phyloP scores from a whole-genome alignment of 2,329 filamentous ascomycete species.

The Hirsutella rhossiliensis region DNA sequence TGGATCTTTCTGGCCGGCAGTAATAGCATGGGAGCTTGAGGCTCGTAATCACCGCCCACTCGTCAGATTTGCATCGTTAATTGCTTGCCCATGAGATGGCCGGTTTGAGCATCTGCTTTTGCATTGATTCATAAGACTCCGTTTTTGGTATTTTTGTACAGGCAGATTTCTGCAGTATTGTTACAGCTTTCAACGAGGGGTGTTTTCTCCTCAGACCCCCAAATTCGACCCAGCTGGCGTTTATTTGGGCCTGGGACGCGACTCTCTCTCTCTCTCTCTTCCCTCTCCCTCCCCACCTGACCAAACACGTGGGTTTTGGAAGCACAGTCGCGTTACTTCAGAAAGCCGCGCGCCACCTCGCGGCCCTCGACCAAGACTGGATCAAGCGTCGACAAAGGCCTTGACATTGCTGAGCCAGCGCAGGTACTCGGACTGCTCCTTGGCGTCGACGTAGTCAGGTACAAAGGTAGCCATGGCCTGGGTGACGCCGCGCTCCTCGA shows the following conservation, averaged over 20 bases:
- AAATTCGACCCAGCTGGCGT: background rate
- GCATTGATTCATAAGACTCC: too few species aligned
- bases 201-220: background rate
- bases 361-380: background rate
- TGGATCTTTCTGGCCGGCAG: too few species aligned
- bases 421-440: constrained; percentile 97
- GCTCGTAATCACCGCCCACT: too few species aligned
- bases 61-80: too few species aligned
- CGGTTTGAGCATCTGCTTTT: background rate
- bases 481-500: constrained; percentile 89
- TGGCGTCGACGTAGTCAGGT: constrained; percentile 91
- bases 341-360: too few species aligned
- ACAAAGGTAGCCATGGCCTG: constrained; percentile 79
- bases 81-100: background rate
- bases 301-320: background rate
- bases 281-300: background rate
- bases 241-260: background rate
- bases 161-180: background rate
- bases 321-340: too few species aligned
- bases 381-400: constrained; percentile 65
- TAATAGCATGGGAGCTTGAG: too few species aligned
- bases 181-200: background rate
- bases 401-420: constrained; percentile 82
- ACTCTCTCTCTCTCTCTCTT: background rate
- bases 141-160: background rate